phyloP scores from a whole-genome alignment of 2,329 filamentous ascomycete genomes.

The Aspergillus ochraceus region DNA sequence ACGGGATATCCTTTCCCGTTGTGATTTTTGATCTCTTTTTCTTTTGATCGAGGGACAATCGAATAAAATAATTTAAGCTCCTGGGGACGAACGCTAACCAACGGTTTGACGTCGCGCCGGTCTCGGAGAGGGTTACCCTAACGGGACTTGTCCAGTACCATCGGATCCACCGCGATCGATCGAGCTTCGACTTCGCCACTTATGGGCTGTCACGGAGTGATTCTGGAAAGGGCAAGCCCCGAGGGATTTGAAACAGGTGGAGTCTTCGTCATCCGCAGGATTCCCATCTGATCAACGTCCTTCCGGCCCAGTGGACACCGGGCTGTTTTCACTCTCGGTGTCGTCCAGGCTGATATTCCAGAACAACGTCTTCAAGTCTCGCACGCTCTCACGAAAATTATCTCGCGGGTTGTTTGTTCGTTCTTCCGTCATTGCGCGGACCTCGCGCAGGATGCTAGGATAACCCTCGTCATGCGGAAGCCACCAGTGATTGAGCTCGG shows the following conservation, averaged over 20 bases:
- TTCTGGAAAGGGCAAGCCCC: background rate
- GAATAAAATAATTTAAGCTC: background rate
- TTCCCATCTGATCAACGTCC: background rate
- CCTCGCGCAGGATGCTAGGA: conserved; percentile 69
- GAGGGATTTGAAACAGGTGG: background rate
- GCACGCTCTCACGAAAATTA: conserved; percentile 61
- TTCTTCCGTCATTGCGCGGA: conserved; percentile 80
- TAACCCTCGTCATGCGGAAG: conserved; percentile 78
- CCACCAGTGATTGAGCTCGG: conserved; percentile 81
- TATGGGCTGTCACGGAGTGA: background rate
- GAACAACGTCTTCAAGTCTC: conserved; percentile 75
- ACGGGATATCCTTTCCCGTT: background rate
- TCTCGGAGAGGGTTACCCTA: background rate
- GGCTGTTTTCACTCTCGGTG: conserved; percentile 31
- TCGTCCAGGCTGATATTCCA: conserved; percentile 59
- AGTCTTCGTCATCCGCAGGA: background rate
- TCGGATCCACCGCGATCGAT: background rate
- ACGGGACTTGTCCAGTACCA: background rate
- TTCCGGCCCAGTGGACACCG: conserved; percentile 18
- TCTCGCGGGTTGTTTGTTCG: conserved; percentile 60
- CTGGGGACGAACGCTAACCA: background rate
- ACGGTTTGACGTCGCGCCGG: background rate
- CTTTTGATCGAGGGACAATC: background rate
- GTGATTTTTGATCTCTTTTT: background rate
- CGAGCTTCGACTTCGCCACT: background rate